Conservation (phyloP, 805 yeast species). For the Blastobotrys attinorum region DNA sequence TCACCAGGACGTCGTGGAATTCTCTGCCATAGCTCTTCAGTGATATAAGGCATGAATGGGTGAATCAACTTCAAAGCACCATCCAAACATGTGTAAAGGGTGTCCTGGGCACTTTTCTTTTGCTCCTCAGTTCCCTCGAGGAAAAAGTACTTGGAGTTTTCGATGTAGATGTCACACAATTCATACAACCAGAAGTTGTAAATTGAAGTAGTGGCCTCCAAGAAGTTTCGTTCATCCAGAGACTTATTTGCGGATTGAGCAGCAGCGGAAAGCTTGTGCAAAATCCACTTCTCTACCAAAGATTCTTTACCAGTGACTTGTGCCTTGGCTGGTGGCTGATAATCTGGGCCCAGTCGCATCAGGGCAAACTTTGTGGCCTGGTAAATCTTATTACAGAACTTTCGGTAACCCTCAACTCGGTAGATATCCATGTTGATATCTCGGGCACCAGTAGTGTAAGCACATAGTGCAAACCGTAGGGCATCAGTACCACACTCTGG, state of each 20-base stretch:
- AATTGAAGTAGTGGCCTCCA: slow-evolving; percentile 75
- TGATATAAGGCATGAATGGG: slow-evolving; percentile 96
- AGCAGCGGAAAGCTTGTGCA: slow-evolving; percentile 73
- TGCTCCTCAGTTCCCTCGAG: slow-evolving; percentile 84
- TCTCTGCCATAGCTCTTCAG: slow-evolving; percentile 99
- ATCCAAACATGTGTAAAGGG: slow-evolving; percentile 87
- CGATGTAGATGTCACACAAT: slow-evolving; percentile 96
- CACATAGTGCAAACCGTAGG: slow-evolving; percentile 94
- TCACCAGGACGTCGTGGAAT: slow-evolving; percentile 80
- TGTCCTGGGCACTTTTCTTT: slow-evolving; percentile 85
- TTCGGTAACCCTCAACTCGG: slow-evolving; percentile 98
- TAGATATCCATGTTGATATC: slow-evolving; percentile 93
- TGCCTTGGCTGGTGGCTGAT: slow-evolving; percentile 64
- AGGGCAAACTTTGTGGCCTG: slow-evolving; percentile 97
- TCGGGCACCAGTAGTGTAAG: slow-evolving; percentile 97
- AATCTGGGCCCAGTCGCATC: slow-evolving; percentile 85
- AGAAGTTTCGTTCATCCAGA: slow-evolving; percentile 80
- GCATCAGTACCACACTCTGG: slow-evolving; percentile 99
- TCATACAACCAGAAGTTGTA: slow-evolving; percentile 93
- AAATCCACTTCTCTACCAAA: slow-evolving; percentile 93
- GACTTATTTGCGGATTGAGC: slow-evolving; percentile 55
- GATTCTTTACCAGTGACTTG: slow-evolving; percentile 71
- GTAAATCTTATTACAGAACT: slow-evolving; percentile 98
- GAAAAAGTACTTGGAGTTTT: slow-evolving; percentile 88
- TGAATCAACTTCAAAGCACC: slow-evolving; percentile 87